These are phyloP conservation scores for Paxillus rubicundulus DNA, from an alignment of 768 basidiomycete genomes.

Conservation along the genomic window DNA sequence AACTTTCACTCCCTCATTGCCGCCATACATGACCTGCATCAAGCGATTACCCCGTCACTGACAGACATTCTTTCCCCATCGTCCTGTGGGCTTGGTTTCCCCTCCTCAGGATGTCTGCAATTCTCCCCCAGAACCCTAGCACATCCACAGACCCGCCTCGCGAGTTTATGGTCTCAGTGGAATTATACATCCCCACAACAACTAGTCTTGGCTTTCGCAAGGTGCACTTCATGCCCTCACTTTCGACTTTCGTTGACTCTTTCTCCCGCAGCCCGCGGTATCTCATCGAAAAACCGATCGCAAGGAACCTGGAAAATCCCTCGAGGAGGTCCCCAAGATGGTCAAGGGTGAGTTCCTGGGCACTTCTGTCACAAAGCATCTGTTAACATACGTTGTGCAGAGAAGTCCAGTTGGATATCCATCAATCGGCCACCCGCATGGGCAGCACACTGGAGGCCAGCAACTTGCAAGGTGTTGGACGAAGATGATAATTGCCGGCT, in stretches of 20 bases:
- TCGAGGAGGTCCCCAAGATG: slow-evolving; percentile 49
- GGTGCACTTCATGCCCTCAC: slow-evolving; percentile 36
- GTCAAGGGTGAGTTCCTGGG: slow-evolving; percentile 51
- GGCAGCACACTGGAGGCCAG: slow-evolving; percentile 68
- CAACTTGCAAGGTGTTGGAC: slow-evolving; percentile 67
- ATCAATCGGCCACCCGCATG: slow-evolving; percentile 49
- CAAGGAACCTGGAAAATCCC: slow-evolving; percentile 37
- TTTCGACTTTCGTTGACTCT: slow-evolving; percentile 8
- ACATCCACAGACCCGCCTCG: slow-evolving; percentile 18
- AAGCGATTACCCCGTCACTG: not conserved
- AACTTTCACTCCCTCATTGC: not conserved
- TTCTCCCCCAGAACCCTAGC: not conserved
- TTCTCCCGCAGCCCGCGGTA: slow-evolving; percentile 37
- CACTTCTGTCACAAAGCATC: not conserved
- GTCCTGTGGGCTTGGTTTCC: not conserved
- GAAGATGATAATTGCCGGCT: slow-evolving; percentile 66
- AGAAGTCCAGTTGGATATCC: slow-evolving; percentile 72
- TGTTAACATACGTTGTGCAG: slow-evolving; percentile 33
- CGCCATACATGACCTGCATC: not conserved
- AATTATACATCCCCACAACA: slow-evolving; percentile 58
- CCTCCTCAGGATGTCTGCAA: slow-evolving; percentile 3
- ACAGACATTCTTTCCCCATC: not conserved
- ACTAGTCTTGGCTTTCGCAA: slow-evolving; percentile 54
- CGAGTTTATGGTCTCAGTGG: slow-evolving; percentile 62
- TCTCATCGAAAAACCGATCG: slow-evolving; percentile 58